Evolutionary conservation across 2,329 filamentous ascomycete genomes (phyloP).

Genomic region (Akanthomyces dipterigenus): DNA sequence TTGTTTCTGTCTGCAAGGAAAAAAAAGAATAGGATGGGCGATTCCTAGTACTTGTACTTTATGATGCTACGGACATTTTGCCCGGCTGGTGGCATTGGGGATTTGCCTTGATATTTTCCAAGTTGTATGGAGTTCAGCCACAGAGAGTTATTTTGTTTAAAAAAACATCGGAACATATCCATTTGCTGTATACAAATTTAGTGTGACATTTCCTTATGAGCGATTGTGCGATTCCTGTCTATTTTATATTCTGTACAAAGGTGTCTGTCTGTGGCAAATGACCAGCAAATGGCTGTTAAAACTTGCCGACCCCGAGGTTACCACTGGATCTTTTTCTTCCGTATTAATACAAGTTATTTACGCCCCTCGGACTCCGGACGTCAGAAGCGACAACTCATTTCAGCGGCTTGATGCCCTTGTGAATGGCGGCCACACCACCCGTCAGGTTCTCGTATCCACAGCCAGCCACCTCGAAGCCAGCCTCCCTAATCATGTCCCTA

Average conservation of each 20-base stretch:
- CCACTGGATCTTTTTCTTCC: not conserved
- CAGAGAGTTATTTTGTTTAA: constrained; percentile 12
- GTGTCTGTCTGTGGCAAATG: not conserved
- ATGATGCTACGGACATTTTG: constrained; percentile 7
- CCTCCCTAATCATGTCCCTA: constrained; percentile 71
- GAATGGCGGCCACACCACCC: constrained; percentile 87
- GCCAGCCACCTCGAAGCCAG: constrained; percentile 79
- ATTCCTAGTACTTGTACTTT: constrained; percentile 13
- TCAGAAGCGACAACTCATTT: constrained; percentile 13
- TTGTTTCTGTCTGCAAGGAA: not conserved
- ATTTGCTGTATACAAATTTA: not conserved
- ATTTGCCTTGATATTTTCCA: constrained; percentile 10
- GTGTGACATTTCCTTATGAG: not conserved
- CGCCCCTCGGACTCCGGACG: too few species aligned
- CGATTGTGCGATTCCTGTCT: not conserved
- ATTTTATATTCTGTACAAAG: constrained; percentile 6
- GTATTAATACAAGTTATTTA: not conserved
- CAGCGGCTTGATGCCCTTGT: constrained; percentile 86
- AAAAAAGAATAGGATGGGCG: constrained; percentile 9
- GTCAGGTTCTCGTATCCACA: constrained; percentile 85
- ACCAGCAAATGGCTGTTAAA: not conserved
- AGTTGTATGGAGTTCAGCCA: constrained; percentile 13
- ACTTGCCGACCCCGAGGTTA: too few species aligned
- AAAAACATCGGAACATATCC: constrained; percentile 7
- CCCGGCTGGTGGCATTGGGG: constrained; percentile 9